phyloP scores from a whole-genome alignment of 768 basidiomycete species.

The Nidularia pulvinata region DNA sequence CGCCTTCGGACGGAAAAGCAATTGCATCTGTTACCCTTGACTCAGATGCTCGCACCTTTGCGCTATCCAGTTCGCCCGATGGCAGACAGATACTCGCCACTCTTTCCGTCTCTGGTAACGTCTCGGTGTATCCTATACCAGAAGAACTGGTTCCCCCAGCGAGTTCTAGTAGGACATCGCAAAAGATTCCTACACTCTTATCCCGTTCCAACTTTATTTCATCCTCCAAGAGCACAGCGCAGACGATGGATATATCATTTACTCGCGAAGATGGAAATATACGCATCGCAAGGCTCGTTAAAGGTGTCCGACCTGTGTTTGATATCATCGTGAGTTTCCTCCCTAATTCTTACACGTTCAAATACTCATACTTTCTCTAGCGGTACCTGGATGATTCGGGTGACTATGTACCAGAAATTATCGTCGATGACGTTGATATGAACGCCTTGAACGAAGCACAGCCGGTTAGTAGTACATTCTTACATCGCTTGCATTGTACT shows the following conservation, averaged over 20 bases:
- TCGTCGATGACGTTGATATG: slow-evolving; percentile 35
- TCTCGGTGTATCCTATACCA: slow-evolving; percentile 57
- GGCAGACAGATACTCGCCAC: slow-evolving; percentile 43
- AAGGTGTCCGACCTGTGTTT: slow-evolving; percentile 60
- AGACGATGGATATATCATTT: slow-evolving; percentile 48
- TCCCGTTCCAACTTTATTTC: slow-evolving; percentile 49
- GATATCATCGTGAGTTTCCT: slow-evolving; percentile 50
- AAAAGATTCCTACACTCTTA: slow-evolving; percentile 47
- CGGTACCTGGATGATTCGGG: slow-evolving; percentile 54
- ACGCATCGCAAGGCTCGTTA: slow-evolving; percentile 51
- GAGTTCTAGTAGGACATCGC: slow-evolving; percentile 23
- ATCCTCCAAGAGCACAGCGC: slow-evolving; percentile 33
- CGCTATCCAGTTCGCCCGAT: slow-evolving; percentile 25
- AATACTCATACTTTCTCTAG: slow-evolving; percentile 24
- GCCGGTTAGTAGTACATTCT: not conserved
- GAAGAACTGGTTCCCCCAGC: slow-evolving; percentile 34
- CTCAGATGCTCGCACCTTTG: slow-evolving; percentile 54
- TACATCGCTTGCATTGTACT: not conserved
- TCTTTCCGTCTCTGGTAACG: slow-evolving; percentile 58
- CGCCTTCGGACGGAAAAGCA: slow-evolving; percentile 46
- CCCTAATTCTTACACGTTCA: slow-evolving; percentile 1
- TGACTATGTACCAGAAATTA: slow-evolving; percentile 49
- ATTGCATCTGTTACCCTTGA: slow-evolving; percentile 63
- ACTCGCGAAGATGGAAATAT: slow-evolving; percentile 39
- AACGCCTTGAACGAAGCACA: not conserved